Base-by-base conservation (phyloP, 2,329 filamentous ascomycete species). In the Nemania sp. region DNA sequence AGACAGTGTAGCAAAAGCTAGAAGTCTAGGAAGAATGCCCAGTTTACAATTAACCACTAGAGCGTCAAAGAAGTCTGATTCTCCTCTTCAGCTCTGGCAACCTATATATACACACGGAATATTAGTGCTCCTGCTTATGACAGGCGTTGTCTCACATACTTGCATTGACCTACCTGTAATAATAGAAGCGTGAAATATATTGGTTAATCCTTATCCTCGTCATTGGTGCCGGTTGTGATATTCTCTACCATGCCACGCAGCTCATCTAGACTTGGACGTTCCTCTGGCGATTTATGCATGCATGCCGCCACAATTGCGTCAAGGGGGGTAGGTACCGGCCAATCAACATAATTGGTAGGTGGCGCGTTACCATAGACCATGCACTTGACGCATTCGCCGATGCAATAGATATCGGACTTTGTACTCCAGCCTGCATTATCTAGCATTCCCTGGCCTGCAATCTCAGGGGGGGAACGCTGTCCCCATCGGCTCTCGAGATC, bases 401-500 rank as follows among this genome's bases (percentile, higher is more conserved):
- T 43, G 11, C 11, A 3, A 17, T 43, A 43, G n/a, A 43, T 43
- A 17, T 43, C 40, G 11, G 40, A 43, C 11, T 18, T 3, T 43
- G n/a, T 17, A 43, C 3, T 4, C n/a, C 40, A 43, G 5, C 40
- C 40, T 11, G 40, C 40, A 43, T 43, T 17, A 20, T 43, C 40
- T 11, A 40, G n/a, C n/a, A 43, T 18, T 43, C 20, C 4, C 20
- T 20, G 3, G 17, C n/a, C 7, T 43, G 67, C 45, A 15, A 72
- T 21, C 59, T 72, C 70, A 13, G 71, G 70, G 3, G 70, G 67
- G 1, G 11, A 46, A 3, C 67, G 56, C 37, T 67, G n/a, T 25
- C 71, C 71, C 71, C 69, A 72, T 5, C 64, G 68, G 40, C 68
- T 58, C 49, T 72, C 71, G 7, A 72, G 65, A 43, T 72, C 71